These are phyloP conservation scores for Pleurotus sapidus DNA, from an alignment of 768 basidiomycete genomes.

Conservation along the genomic window DNA sequence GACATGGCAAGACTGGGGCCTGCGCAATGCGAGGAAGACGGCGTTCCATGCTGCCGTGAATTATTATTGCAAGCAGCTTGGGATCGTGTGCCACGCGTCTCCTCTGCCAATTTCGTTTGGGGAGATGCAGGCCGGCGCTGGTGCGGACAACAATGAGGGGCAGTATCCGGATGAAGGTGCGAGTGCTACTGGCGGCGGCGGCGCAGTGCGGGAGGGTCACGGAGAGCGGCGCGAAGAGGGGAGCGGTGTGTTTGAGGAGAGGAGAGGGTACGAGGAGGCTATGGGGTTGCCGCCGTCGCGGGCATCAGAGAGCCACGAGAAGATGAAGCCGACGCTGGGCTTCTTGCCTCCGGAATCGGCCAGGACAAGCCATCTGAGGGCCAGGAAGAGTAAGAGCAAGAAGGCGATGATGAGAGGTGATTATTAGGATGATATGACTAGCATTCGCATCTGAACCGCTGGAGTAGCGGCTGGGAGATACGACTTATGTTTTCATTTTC, in stretches of 20 bases:
- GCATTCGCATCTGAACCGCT: not conserved
- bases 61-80: slow-evolving; percentile 67
- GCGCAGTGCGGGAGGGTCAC: not conserved
- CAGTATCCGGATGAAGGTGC: not conserved
- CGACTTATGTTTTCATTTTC: no score
- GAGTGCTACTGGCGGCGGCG: not conserved
- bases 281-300: slow-evolving; percentile 8
- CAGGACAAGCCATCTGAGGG: slow-evolving; percentile 30
- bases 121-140: slow-evolving; percentile 24
- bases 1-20: slow-evolving; percentile 51
- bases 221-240: not conserved
- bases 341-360: slow-evolving; percentile 43
- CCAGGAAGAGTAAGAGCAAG: slow-evolving; percentile 39
- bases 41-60: slow-evolving; percentile 80
- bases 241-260: slow-evolving; percentile 2
- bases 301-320: slow-evolving; percentile 20
- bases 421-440: not conserved
- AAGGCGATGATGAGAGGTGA: slow-evolving; percentile 35
- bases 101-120: slow-evolving; percentile 57
- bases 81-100: slow-evolving; percentile 58
- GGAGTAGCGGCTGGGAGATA: not conserved
- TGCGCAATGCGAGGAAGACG: slow-evolving; percentile 59
- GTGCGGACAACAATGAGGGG: slow-evolving; percentile 10
- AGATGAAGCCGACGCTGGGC: slow-evolving; percentile 38
- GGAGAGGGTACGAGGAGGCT: slow-evolving; percentile 4